Conservation (phyloP, 2,329 filamentous ascomycete species). For the Helicocarpus griseus region DNA sequence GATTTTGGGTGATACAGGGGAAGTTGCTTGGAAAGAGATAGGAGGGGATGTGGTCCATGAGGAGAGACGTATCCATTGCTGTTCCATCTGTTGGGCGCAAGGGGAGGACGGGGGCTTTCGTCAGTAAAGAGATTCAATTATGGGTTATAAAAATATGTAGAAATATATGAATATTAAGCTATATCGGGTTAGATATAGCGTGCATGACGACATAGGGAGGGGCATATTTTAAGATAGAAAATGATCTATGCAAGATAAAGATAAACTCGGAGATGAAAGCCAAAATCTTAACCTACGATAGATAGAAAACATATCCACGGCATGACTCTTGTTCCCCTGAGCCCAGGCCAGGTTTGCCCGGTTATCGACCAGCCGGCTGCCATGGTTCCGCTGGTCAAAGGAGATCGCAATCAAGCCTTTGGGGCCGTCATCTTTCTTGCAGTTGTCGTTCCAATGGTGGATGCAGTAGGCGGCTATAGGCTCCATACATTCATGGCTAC, state of each 20-base stretch:
- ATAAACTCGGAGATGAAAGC: no score
- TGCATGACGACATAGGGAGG: no score
- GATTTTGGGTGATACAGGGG: constrained; percentile 47
- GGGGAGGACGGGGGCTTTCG: no score
- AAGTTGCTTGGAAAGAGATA: constrained; percentile 54
- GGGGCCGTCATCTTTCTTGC: constrained; percentile 21
- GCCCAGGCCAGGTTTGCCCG: constrained; percentile 68
- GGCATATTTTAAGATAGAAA: no score
- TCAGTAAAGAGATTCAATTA: no score
- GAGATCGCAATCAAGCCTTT: constrained; percentile 66
- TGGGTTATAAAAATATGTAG: no score
- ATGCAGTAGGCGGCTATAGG: constrained; percentile 60
- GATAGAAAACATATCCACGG: constrained; percentile 79
- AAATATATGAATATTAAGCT: no score
- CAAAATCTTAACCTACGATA: constrained; percentile 57
- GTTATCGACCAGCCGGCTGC: constrained; percentile 56
- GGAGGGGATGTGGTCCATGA: constrained; percentile 68
- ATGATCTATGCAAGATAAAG: no score
- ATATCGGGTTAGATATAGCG: no score
- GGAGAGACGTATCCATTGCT: constrained; percentile 58
- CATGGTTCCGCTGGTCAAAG: constrained; percentile 92
- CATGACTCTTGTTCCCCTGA: constrained; percentile 67
- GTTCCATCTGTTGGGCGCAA: no score
- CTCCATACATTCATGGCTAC: constrained; percentile 62
- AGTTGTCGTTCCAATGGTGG: constrained; percentile 50